Evolutionary conservation across 176 grass and related monocot genomes (phyloP).

Genomic region (Oryza coarctata): DNA sequence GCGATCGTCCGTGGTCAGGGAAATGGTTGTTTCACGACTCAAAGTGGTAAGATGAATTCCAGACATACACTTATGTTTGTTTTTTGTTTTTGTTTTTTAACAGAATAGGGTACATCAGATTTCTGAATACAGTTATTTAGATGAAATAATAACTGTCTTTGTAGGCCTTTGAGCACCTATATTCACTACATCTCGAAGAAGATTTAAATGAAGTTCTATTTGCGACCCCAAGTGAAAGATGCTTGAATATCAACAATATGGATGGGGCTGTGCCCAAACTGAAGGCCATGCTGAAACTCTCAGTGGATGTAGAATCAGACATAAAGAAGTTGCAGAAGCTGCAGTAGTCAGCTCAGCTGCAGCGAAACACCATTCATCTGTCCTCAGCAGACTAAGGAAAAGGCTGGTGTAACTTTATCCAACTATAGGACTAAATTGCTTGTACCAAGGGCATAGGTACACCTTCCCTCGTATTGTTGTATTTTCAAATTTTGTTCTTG

Average conservation of each 20-base stretch:
- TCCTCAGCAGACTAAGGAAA: not conserved
- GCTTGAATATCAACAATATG: slow-evolving; percentile 35
- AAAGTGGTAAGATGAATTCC: slow-evolving; percentile 52
- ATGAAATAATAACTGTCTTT: not conserved
- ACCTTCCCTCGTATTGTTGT: not conserved
- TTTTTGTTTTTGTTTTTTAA: not conserved
- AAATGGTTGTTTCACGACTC: slow-evolving; percentile 61
- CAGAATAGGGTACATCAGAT: not conserved
- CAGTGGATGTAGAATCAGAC: slow-evolving; percentile 52
- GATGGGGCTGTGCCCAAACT: slow-evolving; percentile 41
- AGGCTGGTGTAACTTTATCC: not conserved
- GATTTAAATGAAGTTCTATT: slow-evolving; percentile 89
- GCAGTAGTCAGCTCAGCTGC: slow-evolving; percentile 28
- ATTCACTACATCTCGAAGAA: slow-evolving; percentile 84
- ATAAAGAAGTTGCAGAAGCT: slow-evolving; percentile 54
- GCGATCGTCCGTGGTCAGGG: slow-evolving; percentile 57
- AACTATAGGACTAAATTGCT: not conserved
- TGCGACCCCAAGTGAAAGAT: slow-evolving; percentile 47
- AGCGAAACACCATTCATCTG: not conserved
- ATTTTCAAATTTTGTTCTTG: not conserved
- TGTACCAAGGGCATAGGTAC: not conserved
- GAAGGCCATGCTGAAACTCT: slow-evolving; percentile 59
- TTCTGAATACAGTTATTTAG: not conserved
- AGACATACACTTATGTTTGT: not conserved
- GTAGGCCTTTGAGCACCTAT: slow-evolving; percentile 70